phyloP scores from a whole-genome alignment of 2,329 filamentous ascomycete genomes.

The Cladosporium halotolerans region DNA sequence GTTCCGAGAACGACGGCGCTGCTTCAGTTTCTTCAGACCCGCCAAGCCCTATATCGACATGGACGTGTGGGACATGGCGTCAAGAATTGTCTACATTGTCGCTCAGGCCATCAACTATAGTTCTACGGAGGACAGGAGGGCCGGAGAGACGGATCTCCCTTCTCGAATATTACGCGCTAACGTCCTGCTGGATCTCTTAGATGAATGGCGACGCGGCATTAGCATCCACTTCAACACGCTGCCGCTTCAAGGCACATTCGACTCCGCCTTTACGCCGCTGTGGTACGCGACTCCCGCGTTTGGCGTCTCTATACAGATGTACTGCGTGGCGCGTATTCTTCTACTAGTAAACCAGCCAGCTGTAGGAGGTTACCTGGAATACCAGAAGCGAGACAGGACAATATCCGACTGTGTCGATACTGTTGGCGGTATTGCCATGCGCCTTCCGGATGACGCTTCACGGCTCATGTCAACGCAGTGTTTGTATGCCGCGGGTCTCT shows the following conservation, averaged over 20 bases:
- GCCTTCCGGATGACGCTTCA: constrained; percentile 36
- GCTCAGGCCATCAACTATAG: constrained; percentile 54
- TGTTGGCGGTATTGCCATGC: constrained; percentile 47
- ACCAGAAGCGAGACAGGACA: constrained; percentile 38
- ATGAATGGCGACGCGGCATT: constrained; percentile 45
- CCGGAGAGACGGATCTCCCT: constrained; percentile 36
- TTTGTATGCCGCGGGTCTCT: constrained; percentile 38
- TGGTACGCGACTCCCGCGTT: constrained; percentile 46
- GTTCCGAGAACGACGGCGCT: constrained; percentile 51
- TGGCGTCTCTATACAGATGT: constrained; percentile 46
- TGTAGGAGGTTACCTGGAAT: constrained; percentile 45
- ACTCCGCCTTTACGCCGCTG: constrained; percentile 42
- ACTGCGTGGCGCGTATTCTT: constrained; percentile 48
- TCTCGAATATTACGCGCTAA: constrained; percentile 36
- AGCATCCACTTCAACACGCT: constrained; percentile 41
- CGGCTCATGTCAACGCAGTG: constrained; percentile 41
- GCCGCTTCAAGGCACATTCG: constrained; percentile 34
- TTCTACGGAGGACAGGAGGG: constrained; percentile 44
- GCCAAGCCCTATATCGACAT: constrained; percentile 44
- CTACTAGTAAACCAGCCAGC: constrained; percentile 49
- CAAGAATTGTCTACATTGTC: constrained; percentile 49
- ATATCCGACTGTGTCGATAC: constrained; percentile 43
- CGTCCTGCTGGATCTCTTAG: constrained; percentile 42
- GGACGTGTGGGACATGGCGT: constrained; percentile 49
- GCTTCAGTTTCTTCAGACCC: constrained; percentile 54